phyloP scores from a whole-genome alignment of 768 basidiomycete genomes.

The Termitomyces eurrhizus region DNA sequence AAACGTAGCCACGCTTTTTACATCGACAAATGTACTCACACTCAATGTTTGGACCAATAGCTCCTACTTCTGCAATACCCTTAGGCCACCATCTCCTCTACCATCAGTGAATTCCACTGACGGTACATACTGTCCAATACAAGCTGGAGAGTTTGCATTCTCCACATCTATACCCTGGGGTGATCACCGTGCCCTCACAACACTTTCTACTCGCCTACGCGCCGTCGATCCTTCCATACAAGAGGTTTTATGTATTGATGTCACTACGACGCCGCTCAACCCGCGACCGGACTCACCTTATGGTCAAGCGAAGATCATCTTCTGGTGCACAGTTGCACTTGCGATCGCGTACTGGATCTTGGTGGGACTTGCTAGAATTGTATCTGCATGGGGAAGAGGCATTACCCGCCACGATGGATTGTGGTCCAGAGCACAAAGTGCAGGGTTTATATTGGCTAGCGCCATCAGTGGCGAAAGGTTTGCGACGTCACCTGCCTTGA shows the following conservation, averaged over 20 bases:
- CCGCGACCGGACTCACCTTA: constrained; percentile 58
- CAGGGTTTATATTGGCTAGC: constrained; percentile 86
- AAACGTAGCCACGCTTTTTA: constrained; percentile 77
- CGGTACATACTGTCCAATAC: constrained; percentile 69
- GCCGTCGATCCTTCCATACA: constrained; percentile 84
- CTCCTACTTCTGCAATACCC: constrained; percentile 72
- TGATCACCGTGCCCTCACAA: constrained; percentile 68
- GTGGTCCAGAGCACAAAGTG: constrained; percentile 75
- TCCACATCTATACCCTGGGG: constrained; percentile 69
- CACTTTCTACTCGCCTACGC: constrained; percentile 78
- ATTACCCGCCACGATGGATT: constrained; percentile 55
- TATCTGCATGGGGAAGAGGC: constrained; percentile 83
- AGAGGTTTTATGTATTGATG: constrained; percentile 79
- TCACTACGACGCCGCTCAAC: constrained; percentile 72
- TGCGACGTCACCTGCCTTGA: constrained; percentile 76
- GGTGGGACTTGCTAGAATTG: constrained; percentile 75
- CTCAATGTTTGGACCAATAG: constrained; percentile 67
- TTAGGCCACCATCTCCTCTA: constrained; percentile 76
- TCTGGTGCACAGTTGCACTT: constrained; percentile 72
- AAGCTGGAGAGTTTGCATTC: constrained; percentile 78
- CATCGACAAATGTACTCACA: constrained; percentile 75
- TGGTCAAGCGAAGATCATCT: constrained; percentile 61
- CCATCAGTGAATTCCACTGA: constrained; percentile 37
- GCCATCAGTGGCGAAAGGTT: constrained; percentile 91
- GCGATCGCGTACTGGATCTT: constrained; percentile 79